phyloP scores from a whole-genome alignment of 108 stramenopile genomes.

The Skeletonema costatum region DNA sequence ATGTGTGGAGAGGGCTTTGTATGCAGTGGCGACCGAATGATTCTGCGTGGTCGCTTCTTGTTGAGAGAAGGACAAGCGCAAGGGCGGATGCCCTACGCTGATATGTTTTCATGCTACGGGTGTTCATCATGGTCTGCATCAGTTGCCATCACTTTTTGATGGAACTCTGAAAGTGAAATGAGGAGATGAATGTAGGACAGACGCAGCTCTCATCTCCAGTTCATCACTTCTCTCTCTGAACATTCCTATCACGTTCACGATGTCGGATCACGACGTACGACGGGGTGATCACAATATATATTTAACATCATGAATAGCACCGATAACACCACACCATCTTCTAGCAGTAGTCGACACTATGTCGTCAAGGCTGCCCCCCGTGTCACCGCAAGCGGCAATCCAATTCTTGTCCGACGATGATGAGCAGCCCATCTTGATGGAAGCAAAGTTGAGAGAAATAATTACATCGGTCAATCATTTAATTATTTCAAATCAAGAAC shows the following conservation, averaged over 20 bases:
- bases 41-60: background rate
- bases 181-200: background rate
- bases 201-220: background rate
- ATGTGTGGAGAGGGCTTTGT: background rate
- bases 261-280: no score
- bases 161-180: background rate
- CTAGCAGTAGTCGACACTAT: background rate
- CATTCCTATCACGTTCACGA: no score
- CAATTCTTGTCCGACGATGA: conserved; percentile 7
- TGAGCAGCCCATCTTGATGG: conserved; percentile 26
- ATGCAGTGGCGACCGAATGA: background rate
- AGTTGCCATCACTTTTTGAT: background rate
- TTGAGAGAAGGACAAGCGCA: background rate
- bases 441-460: conserved; percentile 24
- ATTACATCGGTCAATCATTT: conserved; percentile 17
- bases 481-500: conserved; percentile 17
- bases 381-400: conserved; percentile 20
- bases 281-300: no score
- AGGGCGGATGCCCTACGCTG: background rate
- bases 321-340: background rate
- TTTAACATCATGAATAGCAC: background rate
- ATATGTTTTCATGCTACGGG: background rate
- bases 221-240: no score
- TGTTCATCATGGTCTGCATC: background rate
- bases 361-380: conserved; percentile 1